These are phyloP conservation scores for Globisporangium nagaii DNA, from an alignment of 352 stramenopile species.

Conservation along the genomic window DNA sequence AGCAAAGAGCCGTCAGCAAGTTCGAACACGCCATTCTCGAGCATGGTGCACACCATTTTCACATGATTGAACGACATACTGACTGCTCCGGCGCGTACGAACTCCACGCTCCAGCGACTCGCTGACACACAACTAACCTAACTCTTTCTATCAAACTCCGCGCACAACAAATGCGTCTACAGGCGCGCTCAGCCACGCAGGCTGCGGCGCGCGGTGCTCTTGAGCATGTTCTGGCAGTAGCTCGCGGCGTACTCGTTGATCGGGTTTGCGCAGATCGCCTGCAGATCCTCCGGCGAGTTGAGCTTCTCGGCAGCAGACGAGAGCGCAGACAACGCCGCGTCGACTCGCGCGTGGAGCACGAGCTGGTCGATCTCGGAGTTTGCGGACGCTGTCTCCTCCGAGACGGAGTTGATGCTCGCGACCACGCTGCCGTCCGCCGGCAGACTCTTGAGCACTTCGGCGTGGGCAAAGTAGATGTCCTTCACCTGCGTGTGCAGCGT, in stretches of 20 bases:
- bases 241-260: conserved; percentile 27
- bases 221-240: conserved; percentile 18
- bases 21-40: too few relatives aligned
- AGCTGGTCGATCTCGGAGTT: neutral
- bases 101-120: too few relatives aligned
- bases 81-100: too few relatives aligned
- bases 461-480: conserved; percentile 27
- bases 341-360: neutral
- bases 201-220: neutral
- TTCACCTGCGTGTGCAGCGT: conserved; percentile 41
- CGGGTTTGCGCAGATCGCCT: conserved; percentile 9
- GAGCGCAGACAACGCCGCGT: neutral
- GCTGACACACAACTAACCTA: too few relatives aligned
- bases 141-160: too few relatives aligned
- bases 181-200: neutral
- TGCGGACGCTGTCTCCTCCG: neutral
- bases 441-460: conserved; percentile 21
- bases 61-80: too few relatives aligned
- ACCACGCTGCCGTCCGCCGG: conserved; percentile 13
- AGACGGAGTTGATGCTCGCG: neutral
- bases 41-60: too few relatives aligned
- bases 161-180: too few relatives aligned
- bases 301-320: neutral
- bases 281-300: neutral
- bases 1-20: too few relatives aligned